A percentile compares a stretch with the other conserved stretches of the same genome.
Evolutionary conservation across 129 eudicot genomes (phyloP).

Genomic region (Apium graveolens): DNA sequence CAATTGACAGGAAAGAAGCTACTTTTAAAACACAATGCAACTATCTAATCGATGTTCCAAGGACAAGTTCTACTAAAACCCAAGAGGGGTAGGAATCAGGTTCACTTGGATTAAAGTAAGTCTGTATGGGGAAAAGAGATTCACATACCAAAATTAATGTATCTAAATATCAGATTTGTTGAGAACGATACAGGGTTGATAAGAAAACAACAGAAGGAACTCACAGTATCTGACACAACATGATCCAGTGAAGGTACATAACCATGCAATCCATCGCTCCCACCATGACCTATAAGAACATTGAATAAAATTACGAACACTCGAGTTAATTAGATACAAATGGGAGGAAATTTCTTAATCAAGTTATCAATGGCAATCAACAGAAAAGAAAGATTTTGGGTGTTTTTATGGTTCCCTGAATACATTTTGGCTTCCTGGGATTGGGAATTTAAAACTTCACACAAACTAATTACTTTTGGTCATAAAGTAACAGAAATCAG

Average conservation of each 20-base stretch:
- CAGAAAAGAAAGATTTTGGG: not conserved
- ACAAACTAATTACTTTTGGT: not conserved
- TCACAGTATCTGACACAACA: constrained; percentile 95
- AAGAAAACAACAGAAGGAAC: constrained; percentile 19
- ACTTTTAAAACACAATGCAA: not conserved
- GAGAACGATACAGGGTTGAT: not conserved
- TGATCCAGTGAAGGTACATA: constrained; percentile 95
- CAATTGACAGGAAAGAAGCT: not conserved
- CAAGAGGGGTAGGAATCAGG: not conserved
- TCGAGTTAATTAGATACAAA: not conserved
- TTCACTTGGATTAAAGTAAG: not conserved
- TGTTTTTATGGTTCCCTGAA: not conserved
- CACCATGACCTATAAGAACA: constrained; percentile 75
- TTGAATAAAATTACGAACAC: not conserved
- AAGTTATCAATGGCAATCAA: not conserved
- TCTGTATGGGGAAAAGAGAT: not conserved
- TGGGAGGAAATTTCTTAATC: not conserved
- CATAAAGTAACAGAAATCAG: not conserved
- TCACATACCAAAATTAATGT: not conserved
- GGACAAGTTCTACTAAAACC: not conserved
- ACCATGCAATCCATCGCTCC: constrained; percentile 98
- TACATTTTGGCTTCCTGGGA: not conserved
- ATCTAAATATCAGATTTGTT: not conserved
- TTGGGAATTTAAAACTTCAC: not conserved
- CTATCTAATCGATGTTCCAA: not conserved